phyloP scores from a whole-genome alignment of 768 basidiomycete genomes.

The Jaapia argillacea region DNA sequence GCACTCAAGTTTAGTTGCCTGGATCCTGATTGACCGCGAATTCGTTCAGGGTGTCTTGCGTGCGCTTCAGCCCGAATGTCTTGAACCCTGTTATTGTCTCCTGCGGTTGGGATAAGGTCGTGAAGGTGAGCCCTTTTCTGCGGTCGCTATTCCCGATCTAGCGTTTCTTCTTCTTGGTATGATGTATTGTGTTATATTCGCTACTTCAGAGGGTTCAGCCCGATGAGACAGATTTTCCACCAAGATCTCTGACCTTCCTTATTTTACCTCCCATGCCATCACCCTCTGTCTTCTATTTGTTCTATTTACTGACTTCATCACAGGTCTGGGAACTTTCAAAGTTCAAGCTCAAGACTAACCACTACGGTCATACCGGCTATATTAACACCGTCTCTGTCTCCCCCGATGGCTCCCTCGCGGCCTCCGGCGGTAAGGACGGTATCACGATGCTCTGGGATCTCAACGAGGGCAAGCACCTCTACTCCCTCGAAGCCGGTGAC shows the following conservation, averaged over 20 bases:
- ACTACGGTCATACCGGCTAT: slow-evolving; percentile 98
- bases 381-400: slow-evolving; percentile 98
- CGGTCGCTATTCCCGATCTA: background rate
- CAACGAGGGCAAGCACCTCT: slow-evolving; percentile 99
- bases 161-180: slow-evolving; percentile 11
- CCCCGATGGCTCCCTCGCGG: slow-evolving; percentile 96
- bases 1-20: background rate
- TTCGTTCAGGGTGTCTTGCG: slow-evolving; percentile 99
- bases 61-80: slow-evolving; percentile 97
- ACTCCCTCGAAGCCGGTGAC: slow-evolving; percentile 98
- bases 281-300: background rate
- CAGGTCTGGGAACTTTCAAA: slow-evolving; percentile 99
- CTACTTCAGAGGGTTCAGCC: slow-evolving; percentile 71
- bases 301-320: slow-evolving; percentile 1
- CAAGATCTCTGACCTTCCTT: slow-evolving; percentile 55
- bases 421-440: slow-evolving; percentile 98
- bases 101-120: slow-evolving; percentile 99
- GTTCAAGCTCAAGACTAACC: slow-evolving; percentile 99
- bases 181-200: slow-evolving; percentile 44
- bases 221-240: slow-evolving; percentile 75
- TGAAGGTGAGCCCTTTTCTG: slow-evolving; percentile 72
- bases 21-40: background rate
- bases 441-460: slow-evolving; percentile 99
- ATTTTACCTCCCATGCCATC: background rate
- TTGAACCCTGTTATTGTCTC: slow-evolving; percentile 98